phyloP scores from a whole-genome alignment of 371 early-diverging fungal genomes.

The Enteropsectra breve region DNA sequence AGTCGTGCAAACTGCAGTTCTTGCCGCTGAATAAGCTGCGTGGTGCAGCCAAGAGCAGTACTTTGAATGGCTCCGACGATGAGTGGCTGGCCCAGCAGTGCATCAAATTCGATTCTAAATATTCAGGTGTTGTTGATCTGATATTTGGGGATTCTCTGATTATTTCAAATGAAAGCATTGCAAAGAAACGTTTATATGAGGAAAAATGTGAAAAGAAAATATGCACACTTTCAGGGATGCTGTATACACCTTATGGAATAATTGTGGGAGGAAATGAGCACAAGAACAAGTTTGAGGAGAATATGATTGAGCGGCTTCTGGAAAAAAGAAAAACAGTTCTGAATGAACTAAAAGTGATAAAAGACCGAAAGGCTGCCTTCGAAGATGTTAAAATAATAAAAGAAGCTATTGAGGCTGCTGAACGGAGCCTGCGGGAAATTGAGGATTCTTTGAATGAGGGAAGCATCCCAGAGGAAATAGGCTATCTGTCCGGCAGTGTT shows the following conservation, averaged over 20 bases:
- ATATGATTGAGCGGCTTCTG: constrained; percentile 21
- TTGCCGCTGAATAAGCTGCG: constrained; percentile 74
- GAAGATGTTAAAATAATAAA: constrained; percentile 28
- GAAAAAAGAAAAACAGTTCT: constrained; percentile 27
- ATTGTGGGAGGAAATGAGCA: constrained; percentile 69
- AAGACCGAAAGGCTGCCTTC: constrained; percentile 26
- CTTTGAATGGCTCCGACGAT: not conserved
- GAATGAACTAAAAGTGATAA: constrained; percentile 19
- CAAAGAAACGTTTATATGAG: constrained; percentile 63
- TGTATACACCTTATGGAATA: constrained; percentile 51
- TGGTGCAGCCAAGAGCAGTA: constrained; percentile 35
- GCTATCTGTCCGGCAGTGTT: too few relatives aligned
- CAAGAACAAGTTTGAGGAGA: constrained; percentile 27
- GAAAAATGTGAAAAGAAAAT: constrained; percentile 66
- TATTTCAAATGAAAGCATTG: constrained; percentile 20
- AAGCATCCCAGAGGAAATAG: too few relatives aligned
- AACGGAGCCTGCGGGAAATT: constrained; percentile 11
- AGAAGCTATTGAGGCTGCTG: constrained; percentile 29
- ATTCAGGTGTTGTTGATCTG: constrained; percentile 71
- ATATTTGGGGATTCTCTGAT: constrained; percentile 63
- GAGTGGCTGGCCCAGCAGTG: constrained; percentile 60
- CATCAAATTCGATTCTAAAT: constrained; percentile 68
- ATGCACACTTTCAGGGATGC: constrained; percentile 7
- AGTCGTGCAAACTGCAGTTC: constrained; percentile 78
- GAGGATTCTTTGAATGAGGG: not conserved